A percentile compares a stretch with the other conserved stretches of the same genome.
These are phyloP conservation scores for Neopestalotiopsis sp. DNA, from an alignment of 2,329 filamentous ascomycete species.

Conservation along the genomic window DNA sequence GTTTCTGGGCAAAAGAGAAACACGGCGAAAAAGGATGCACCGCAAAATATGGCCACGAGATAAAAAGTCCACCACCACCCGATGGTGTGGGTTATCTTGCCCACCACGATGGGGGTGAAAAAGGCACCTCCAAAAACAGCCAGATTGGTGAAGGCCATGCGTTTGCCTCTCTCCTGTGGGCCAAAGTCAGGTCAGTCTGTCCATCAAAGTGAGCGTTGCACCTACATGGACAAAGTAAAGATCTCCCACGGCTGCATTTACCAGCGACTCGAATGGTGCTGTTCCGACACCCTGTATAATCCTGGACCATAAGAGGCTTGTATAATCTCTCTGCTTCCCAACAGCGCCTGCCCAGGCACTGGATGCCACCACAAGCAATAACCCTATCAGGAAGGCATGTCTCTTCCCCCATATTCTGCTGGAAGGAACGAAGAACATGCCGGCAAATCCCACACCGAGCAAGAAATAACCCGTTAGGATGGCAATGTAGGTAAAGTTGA, in stretches of 20 bases:
- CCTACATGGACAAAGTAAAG: slow-evolving; percentile 86
- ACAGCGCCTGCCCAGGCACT: slow-evolving; percentile 80
- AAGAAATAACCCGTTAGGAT: slow-evolving; percentile 88
- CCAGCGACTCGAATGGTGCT: slow-evolving; percentile 87
- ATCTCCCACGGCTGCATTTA: slow-evolving; percentile 89
- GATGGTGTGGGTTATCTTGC: slow-evolving; percentile 78
- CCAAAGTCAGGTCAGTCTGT: neutral
- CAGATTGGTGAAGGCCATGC: slow-evolving; percentile 80
- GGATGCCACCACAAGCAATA: slow-evolving; percentile 73
- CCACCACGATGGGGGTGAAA: slow-evolving; percentile 85
- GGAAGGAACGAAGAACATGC: slow-evolving; percentile 85
- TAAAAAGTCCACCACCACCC: slow-evolving; percentile 92
- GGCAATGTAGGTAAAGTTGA: slow-evolving; percentile 76
- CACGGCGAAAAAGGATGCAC: slow-evolving; percentile 70
- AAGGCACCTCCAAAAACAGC: slow-evolving; percentile 63
- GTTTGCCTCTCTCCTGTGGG: slow-evolving; percentile 71
- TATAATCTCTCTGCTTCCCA: slow-evolving; percentile 68
- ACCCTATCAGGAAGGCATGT: slow-evolving; percentile 83
- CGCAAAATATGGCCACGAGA: slow-evolving; percentile 84
- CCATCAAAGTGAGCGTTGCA: slow-evolving; percentile 18
- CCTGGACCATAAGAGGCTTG: slow-evolving; percentile 76
- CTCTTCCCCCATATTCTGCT: slow-evolving; percentile 92
- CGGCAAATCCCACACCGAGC: slow-evolving; percentile 80
- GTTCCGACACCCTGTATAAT: slow-evolving; percentile 86
- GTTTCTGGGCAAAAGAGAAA: slow-evolving; percentile 87